Evolutionary conservation across 148 eudicot species (phyloP), one percentile per base, ranked within the genome.

Genomic region (Beta vulgaris): DNA sequence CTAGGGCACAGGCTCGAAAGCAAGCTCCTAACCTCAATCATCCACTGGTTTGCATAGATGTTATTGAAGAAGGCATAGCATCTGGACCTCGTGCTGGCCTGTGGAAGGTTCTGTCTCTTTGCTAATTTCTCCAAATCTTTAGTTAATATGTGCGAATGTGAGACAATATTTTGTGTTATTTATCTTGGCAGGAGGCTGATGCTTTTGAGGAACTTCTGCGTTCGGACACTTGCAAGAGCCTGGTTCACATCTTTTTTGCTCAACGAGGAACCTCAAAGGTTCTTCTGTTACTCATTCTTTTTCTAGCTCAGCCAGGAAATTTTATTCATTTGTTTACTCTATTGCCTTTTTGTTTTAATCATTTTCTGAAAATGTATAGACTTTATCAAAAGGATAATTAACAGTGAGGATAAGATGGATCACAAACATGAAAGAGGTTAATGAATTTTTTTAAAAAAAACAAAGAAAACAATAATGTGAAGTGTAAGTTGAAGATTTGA

Each of bases 231-330:
- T 90, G 93, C 91, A 93, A 83, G 89, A 86, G 95, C 82, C 86
- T 94, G 89, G 91, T 91, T 62, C 95, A 94, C 79, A 60, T 94
- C 49, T 94, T 94, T 87, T 94, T 94, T 83, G 85, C 97, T 73
- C 97, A 90, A 73, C 97, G 98, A 77, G 91, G 95, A 72, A 91
- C 97, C 72, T 77, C 97, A 79, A 94, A 87, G 98, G 98, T 93
- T 80, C 44, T 26, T 42, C 14, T 58, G 10, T 58, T 59, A 15
- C 42, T 74, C 62, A 35, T 70, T 51, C 26, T 2, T 29, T 48
- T 54, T 26, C 2, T 34, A 37, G 23, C 25, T 66, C 29, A 37
- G 4, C 2, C 3, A 39, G 71, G 1, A n/a, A 19, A 39, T 25
- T 14, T 67, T 0, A 1, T 32, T 23, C 34, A 28, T 39, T 1